Percentiles rank a stretch among this genome's conserved stretches.
These are phyloP conservation scores for Trichoderma breve DNA, from an alignment of 2,329 filamentous ascomycete genomes.

Conservation along the genomic window DNA sequence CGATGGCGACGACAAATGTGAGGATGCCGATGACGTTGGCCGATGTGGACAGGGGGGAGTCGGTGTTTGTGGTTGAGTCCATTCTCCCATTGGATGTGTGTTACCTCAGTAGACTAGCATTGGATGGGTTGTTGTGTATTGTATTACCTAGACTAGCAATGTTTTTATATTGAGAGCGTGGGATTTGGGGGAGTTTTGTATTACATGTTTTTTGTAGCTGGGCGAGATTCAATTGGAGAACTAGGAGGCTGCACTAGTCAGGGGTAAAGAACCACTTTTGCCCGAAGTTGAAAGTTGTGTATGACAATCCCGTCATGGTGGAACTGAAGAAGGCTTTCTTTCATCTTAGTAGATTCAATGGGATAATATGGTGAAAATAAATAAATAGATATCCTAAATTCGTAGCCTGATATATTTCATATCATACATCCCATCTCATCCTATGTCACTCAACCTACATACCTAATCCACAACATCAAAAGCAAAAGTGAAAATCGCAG, in stretches of 20 bases:
- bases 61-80: slow-evolving; percentile 31
- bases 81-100: slow-evolving; percentile 13
- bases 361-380: neutral
- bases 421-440: neutral
- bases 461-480: neutral
- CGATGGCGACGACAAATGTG: slow-evolving; percentile 47
- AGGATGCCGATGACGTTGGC: slow-evolving; percentile 46
- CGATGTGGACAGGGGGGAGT: slow-evolving; percentile 46
- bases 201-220: neutral
- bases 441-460: neutral
- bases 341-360: neutral
- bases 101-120: neutral
- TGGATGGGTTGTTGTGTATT: neutral
- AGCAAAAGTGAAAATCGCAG: neutral
- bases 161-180: neutral
- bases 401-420: neutral
- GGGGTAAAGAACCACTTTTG: slow-evolving; percentile 5
- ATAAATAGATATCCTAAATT: neutral
- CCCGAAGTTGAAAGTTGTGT: neutral
- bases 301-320: neutral
- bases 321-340: neutral
- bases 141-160: neutral
- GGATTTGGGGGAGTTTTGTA: neutral
- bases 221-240: neutral
- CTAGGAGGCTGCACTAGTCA: neutral